Evolutionary conservation across 2,329 filamentous ascomycete genomes (phyloP).

Genomic region (Botrytis hyacinthi): DNA sequence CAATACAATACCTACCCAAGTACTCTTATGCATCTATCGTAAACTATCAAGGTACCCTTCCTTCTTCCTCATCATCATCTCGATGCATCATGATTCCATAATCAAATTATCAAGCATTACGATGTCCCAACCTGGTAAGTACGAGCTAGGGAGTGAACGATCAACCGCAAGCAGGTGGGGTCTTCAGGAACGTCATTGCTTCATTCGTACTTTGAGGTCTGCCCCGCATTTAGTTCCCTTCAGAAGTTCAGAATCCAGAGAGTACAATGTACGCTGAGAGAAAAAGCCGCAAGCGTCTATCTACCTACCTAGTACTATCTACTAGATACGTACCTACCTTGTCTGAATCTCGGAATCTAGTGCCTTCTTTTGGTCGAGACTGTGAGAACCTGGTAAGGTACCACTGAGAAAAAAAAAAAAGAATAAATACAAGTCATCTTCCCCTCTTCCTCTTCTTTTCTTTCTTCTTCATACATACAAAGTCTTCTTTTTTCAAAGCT

Average conservation of each 20-base stretch:
- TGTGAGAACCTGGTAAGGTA: background rate
- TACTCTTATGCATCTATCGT: background rate
- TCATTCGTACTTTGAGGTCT: background rate
- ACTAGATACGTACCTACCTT: background rate
- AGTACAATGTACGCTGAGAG: background rate
- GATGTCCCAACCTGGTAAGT: background rate
- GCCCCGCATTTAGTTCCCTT: background rate
- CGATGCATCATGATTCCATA: background rate
- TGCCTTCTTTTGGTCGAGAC: background rate
- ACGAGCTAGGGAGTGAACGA: background rate
- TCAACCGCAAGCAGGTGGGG: background rate
- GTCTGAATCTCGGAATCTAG: background rate
- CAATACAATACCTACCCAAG: too few relatives aligned
- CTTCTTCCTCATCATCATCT: background rate
- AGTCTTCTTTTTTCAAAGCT: background rate
- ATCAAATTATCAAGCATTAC: background rate
- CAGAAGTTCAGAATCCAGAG: too few relatives aligned
- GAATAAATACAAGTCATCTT: constrained; percentile 3
- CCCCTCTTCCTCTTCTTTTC: background rate
- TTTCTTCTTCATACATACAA: background rate
- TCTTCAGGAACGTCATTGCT: background rate
- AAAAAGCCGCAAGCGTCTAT: background rate
- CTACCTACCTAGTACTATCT: background rate
- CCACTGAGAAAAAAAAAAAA: background rate
- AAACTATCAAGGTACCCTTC: background rate